Evolutionary conservation across 2,329 filamentous ascomycete species (phyloP).

Genomic region (Talaromyces piceae): DNA sequence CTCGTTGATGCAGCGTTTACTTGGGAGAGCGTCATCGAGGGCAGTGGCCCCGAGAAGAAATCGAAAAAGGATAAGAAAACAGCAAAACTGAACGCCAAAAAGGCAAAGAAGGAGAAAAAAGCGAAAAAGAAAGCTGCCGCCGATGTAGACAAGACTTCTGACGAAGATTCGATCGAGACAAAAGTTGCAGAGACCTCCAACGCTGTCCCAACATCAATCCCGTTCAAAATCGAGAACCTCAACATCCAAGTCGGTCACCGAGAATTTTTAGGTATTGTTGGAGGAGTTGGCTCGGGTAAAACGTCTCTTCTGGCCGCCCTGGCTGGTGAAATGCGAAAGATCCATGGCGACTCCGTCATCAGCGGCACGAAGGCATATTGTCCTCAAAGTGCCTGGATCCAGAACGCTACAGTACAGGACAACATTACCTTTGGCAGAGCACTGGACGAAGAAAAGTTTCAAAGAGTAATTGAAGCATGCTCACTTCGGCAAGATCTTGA

Average conservation of each 20-base stretch:
- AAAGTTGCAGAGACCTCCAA: background rate
- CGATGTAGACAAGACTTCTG: background rate
- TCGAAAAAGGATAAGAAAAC: slow-evolving; percentile 6
- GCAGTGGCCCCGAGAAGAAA: slow-evolving; percentile 5
- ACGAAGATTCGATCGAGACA: background rate
- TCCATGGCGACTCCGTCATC: slow-evolving; percentile 4
- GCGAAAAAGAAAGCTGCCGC: background rate
- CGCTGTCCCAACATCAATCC: slow-evolving; percentile 12
- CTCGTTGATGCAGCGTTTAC: slow-evolving; percentile 68
- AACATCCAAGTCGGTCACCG: slow-evolving; percentile 19
- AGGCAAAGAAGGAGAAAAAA: slow-evolving; percentile 6
- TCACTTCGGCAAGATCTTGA: slow-evolving; percentile 14
- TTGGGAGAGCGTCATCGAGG: slow-evolving; percentile 55
- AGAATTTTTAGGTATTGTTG: slow-evolving; percentile 26
- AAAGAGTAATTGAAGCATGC: slow-evolving; percentile 15
- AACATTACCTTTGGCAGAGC: slow-evolving; percentile 74
- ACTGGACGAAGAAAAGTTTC: slow-evolving; percentile 17
- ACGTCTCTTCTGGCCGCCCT: slow-evolving; percentile 65
- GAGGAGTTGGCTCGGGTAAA: slow-evolving; percentile 57
- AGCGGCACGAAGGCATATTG: slow-evolving; percentile 38
- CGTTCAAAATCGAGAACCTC: slow-evolving; percentile 27
- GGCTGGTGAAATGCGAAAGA: slow-evolving; percentile 57
- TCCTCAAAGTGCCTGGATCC: slow-evolving; percentile 85
- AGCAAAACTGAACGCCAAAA: slow-evolving; percentile 8
- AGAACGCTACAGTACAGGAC: slow-evolving; percentile 69